These are phyloP conservation scores for Sporodiniella umbellata DNA, from an alignment of 371 early-diverging fungal genomes.

Conservation along the genomic window DNA sequence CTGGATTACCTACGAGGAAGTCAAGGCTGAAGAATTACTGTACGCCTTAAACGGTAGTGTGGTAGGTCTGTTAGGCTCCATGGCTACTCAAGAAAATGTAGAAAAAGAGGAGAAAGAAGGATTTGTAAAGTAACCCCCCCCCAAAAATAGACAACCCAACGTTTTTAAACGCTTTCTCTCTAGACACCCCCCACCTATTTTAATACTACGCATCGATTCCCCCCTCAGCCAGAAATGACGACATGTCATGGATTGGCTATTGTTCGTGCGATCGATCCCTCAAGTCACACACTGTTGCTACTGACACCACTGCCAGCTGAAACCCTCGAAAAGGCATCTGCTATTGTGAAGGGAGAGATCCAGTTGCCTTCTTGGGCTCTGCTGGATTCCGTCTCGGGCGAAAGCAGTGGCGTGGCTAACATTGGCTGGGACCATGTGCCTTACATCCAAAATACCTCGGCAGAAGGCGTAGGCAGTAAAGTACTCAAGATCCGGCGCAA, in stretches of 20 bases:
- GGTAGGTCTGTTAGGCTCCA: constrained; percentile 70
- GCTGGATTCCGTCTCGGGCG: constrained; percentile 38
- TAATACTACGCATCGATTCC: constrained; percentile 43
- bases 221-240: constrained; percentile 47
- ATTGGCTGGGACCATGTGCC: constrained; percentile 50
- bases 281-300: constrained; percentile 54
- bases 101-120: not conserved
- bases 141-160: not conserved
- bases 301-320: constrained; percentile 57
- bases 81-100: constrained; percentile 36
- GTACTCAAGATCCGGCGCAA: constrained; percentile 33
- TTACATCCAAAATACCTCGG: constrained; percentile 37
- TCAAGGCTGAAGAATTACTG: constrained; percentile 67
- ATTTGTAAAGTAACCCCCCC: constrained; percentile 18
- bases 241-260: constrained; percentile 72
- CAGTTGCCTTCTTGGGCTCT: constrained; percentile 48
- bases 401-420: constrained; percentile 39
- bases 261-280: constrained; percentile 70
- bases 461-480: constrained; percentile 36
- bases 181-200: constrained; percentile 51
- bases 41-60: constrained; percentile 73
- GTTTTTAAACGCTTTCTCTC: not conserved
- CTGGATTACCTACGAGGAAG: constrained; percentile 58
- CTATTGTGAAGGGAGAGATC: constrained; percentile 57
- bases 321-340: constrained; percentile 52